These are phyloP conservation scores for Endoconidiophora laricicola DNA, from an alignment of 2,329 filamentous ascomycete genomes.

Conservation along the genomic window DNA sequence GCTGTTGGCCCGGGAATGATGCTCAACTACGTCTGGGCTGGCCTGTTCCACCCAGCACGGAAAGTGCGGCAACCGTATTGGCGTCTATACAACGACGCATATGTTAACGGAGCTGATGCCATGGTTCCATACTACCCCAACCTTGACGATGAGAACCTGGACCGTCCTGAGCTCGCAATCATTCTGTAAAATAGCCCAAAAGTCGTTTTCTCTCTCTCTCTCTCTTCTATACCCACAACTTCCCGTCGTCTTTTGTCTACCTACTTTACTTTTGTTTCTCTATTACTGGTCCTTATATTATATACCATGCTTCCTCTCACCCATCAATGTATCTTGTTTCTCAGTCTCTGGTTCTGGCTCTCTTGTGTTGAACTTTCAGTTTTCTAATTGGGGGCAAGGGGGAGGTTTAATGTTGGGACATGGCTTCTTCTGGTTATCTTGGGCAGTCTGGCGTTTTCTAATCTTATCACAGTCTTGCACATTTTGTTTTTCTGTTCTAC, in stretches of 20 bases:
- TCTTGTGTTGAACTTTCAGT: background rate
- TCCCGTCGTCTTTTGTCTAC: background rate
- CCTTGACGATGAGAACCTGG: conserved; percentile 62
- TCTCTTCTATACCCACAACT: background rate
- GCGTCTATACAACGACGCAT: conserved; percentile 92
- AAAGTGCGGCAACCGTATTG: conserved; percentile 94
- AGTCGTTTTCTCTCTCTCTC: background rate
- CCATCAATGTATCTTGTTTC: too few species aligned
- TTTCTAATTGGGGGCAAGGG: background rate
- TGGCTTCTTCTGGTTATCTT: too few species aligned
- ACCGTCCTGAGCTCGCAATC: conserved; percentile 67
- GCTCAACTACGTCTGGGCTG: conserved; percentile 97
- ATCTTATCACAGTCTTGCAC: too few species aligned
- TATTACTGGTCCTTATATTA: background rate
- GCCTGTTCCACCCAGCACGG: conserved; percentile 87
- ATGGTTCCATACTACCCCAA: conserved; percentile 95
- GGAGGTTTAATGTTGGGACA: too few species aligned
- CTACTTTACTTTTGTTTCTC: background rate
- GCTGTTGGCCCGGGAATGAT: conserved; percentile 82
- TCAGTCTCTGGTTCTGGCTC: too few species aligned
- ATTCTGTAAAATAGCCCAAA: conserved; percentile 40
- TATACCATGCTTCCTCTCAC: too few species aligned
- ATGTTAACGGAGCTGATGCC: conserved; percentile 80
- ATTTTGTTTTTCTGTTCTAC: too few species aligned
- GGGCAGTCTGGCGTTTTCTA: too few species aligned